Evolutionary conservation across 2,329 filamentous ascomycete species (phyloP), one percentile per base, ranked within the genome.

Genomic region (Penicillium sclerotiorum): DNA sequence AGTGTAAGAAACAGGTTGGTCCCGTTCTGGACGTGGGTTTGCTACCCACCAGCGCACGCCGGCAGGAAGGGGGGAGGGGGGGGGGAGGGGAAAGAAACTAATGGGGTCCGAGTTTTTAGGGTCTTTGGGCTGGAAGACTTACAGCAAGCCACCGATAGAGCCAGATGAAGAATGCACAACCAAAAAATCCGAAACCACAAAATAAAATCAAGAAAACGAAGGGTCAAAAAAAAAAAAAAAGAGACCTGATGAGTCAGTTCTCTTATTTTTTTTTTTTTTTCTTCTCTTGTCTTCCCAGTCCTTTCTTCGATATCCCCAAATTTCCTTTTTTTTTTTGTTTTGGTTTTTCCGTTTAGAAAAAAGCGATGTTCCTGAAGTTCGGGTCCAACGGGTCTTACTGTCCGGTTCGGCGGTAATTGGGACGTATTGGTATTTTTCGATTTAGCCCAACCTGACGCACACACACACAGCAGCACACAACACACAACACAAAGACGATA

Each of bases 1-100:
- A 61, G 51, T 42, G 49, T 50, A 51, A 51, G 53, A 56, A 57
- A 59, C 55, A 50, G 60, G 58, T 58, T 62, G 55, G 58, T 51
- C 54, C 50, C 54, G 49, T 54, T 59, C 55, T 49, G 47, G 53
- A 58, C 53, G 47, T 51, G 46, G 49, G 53, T 38, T 46, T 55
- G 49, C 48, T 41, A 53, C 56, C 47, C 47, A 46, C 43, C 51
- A 45, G 42, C 47, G 44, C 40, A 43, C 40, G 45, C 48, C 43
- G 45, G 43, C 47, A 49, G 43, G 37, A 50, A 32, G 48, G 33
- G 23, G 27, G 20, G 36, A 22, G 8, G 4, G 15, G 20, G 33
- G n/a, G 38, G 21, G 36, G 36, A 12, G 40, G 20, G 30, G 27
- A 30, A 36, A 39, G 36, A 35, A 23, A 42, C 23, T 40, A 25